Conservation (phyloP, 768 basidiomycete genomes). For the Cyclocybe aegerita region DNA sequence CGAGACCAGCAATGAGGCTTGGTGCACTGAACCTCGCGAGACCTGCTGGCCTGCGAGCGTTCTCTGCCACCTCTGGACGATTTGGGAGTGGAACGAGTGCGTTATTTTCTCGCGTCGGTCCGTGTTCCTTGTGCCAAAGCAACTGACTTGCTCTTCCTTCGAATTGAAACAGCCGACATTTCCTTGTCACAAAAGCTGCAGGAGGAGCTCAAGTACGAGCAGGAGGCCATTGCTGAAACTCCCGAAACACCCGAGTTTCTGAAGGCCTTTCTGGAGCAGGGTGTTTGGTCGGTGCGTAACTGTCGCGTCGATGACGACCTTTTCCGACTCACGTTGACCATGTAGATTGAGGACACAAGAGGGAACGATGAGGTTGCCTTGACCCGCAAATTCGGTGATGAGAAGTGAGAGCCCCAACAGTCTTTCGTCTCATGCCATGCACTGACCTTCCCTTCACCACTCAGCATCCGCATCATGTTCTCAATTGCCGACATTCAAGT, state of each 20-base stretch:
- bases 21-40: slow-evolving; percentile 14
- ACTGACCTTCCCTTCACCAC: slow-evolving; percentile 3
- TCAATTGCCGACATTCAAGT: slow-evolving; percentile 84
- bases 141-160: slow-evolving; percentile 4
- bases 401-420: slow-evolving; percentile 58
- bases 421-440: not conserved
- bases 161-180: slow-evolving; percentile 57
- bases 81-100: slow-evolving; percentile 47
- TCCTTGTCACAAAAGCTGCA: slow-evolving; percentile 70
- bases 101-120: slow-evolving; percentile 18
- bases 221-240: slow-evolving; percentile 46
- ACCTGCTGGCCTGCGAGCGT: slow-evolving; percentile 33
- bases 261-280: slow-evolving; percentile 67
- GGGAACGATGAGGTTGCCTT: slow-evolving; percentile 84
- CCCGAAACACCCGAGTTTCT: slow-evolving; percentile 69
- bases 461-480: slow-evolving; percentile 86
- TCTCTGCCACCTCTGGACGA: slow-evolving; percentile 43
- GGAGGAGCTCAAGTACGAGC: slow-evolving; percentile 87
- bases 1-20: slow-evolving; percentile 10
- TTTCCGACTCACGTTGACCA: not conserved
- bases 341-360: slow-evolving; percentile 63
- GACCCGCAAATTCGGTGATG: slow-evolving; percentile 85
- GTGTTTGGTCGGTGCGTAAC: slow-evolving; percentile 73
- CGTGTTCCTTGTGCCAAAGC: not conserved
- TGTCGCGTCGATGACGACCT: not conserved